A percentile compares a stretch with the other conserved stretches of the same genome.
phyloP scores from a whole-genome alignment of 345 rosid species.

The Cardamine resedifolia region DNA sequence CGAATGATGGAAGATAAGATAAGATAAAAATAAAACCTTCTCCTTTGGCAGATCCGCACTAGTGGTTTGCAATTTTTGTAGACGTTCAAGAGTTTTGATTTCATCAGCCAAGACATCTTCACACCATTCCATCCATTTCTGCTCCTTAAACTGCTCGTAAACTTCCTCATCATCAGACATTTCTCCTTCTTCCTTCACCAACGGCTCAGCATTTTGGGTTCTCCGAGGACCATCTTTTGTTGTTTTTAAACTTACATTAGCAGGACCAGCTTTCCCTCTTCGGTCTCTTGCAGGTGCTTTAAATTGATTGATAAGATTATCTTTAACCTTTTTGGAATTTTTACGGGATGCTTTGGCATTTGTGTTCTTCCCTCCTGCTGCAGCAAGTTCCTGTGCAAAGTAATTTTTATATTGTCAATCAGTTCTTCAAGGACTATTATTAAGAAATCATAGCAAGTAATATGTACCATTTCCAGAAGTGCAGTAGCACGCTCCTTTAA shows the following conservation, averaged over 20 bases:
- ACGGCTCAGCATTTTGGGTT: constrained; percentile 62
- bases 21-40: constrained; percentile 49
- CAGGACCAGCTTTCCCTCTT: constrained; percentile 54
- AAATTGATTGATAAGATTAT: constrained; percentile 47
- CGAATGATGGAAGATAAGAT: background rate
- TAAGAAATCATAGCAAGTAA: background rate
- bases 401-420: constrained; percentile 16
- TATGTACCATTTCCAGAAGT: constrained; percentile 89
- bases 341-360: constrained; percentile 68
- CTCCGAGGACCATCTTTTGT: constrained; percentile 59
- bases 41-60: constrained; percentile 99
- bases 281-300: constrained; percentile 51
- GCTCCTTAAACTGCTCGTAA: constrained; percentile 95
- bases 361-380: constrained; percentile 70
- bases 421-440: background rate
- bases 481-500: constrained; percentile 96
- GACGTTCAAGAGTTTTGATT: constrained; percentile 77
- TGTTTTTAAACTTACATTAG: constrained; percentile 40
- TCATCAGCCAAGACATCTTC: constrained; percentile 86
- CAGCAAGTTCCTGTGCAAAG: constrained; percentile 69
- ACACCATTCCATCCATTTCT: constrained; percentile 99
- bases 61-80: constrained; percentile 82
- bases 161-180: constrained; percentile 97
- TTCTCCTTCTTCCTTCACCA: constrained; percentile 98
- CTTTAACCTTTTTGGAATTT: constrained; percentile 64